Conservation (phyloP, 2,329 filamentous ascomycete genomes). For the Tolypocladium inflatum region DNA sequence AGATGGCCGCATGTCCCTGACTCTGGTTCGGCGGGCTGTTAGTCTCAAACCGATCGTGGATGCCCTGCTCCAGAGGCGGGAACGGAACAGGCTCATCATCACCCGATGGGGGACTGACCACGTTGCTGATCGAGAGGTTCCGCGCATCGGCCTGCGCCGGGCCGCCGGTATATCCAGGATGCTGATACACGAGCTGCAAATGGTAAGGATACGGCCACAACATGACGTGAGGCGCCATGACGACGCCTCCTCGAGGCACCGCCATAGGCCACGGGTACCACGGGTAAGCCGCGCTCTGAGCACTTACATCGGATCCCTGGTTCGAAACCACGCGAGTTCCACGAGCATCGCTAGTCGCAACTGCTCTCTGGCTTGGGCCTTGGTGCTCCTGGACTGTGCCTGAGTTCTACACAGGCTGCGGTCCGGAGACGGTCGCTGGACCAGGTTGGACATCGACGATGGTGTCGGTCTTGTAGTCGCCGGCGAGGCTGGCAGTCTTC, state of each 20-base stretch:
- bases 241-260: not conserved
- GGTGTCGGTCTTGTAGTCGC: not conserved
- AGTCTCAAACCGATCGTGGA: not conserved
- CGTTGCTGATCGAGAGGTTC: not conserved
- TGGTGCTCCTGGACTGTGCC: conserved; percentile 2
- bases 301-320: not conserved
- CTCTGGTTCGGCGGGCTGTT: not conserved
- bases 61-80: not conserved
- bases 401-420: conserved; percentile 10
- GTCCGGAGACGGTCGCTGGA: not conserved
- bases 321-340: not conserved
- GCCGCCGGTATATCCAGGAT: not conserved
- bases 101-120: not conserved
- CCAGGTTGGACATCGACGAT: too few relatives aligned
- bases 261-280: not conserved
- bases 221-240: not conserved
- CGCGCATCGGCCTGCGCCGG: not conserved
- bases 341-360: not conserved
- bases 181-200: not conserved
- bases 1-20: not conserved
- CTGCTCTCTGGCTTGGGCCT: not conserved
- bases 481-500: not conserved
- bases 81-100: not conserved
- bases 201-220: not conserved
- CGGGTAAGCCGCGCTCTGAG: not conserved